Evolutionary conservation across 306 rosid species (phyloP).

Genomic region (Ziziphus jujuba): DNA sequence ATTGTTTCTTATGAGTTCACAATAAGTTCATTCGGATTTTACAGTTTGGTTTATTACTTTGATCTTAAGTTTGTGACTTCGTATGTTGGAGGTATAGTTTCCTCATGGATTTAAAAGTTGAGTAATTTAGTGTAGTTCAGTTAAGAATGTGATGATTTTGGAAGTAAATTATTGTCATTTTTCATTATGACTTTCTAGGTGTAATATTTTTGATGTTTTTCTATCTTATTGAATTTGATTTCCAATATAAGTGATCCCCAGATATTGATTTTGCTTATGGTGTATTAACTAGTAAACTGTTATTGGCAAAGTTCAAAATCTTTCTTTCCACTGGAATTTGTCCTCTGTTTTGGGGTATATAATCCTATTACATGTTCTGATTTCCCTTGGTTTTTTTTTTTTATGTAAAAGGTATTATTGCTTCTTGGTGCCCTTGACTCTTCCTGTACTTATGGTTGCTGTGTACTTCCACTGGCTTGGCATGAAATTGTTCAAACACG

Average conservation of each 20-base stretch:
- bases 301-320: too few species aligned
- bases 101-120: too few species aligned
- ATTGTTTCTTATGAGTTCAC: too few species aligned
- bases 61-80: too few species aligned
- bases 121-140: too few species aligned
- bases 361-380: too few species aligned
- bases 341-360: background rate
- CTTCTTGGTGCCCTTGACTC: conserved; percentile 84
- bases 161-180: background rate
- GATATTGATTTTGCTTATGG: background rate
- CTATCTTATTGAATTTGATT: background rate
- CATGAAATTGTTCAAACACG: conserved; percentile 92
- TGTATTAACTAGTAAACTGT: too few species aligned
- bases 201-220: background rate
- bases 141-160: background rate
- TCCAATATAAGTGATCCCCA: background rate
- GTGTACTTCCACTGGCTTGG: conserved; percentile 87
- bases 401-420: conserved; percentile 60
- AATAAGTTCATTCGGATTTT: too few species aligned
- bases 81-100: too few species aligned
- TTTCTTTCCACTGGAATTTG: background rate
- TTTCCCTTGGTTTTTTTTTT: background rate
- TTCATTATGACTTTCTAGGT: background rate
- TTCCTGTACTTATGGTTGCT: conserved; percentile 69
- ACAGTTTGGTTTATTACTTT: too few species aligned